These are phyloP conservation scores for Chrysanthemum makinoi DNA, from an alignment of 129 eudicot genomes.

Conservation along the genomic window DNA sequence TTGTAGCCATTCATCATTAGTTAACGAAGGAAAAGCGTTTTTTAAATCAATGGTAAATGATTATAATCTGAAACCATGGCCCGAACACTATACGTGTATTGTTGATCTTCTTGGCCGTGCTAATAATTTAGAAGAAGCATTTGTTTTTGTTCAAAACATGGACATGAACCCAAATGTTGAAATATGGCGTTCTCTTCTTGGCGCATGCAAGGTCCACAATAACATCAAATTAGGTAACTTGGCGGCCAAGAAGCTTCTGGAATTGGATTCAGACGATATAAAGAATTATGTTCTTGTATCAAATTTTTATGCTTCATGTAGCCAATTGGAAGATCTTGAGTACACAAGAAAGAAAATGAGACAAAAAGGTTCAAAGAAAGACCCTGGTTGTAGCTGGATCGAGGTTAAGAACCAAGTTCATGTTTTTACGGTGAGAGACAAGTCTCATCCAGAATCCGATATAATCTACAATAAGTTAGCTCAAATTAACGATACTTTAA, in stretches of 20 bases:
- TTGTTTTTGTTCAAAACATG: slow-evolving; percentile 54
- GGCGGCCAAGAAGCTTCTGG: slow-evolving; percentile 67
- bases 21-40: slow-evolving; percentile 57
- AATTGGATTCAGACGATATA: slow-evolving; percentile 56
- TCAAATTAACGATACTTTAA: slow-evolving; percentile 46
- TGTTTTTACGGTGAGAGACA: slow-evolving; percentile 61
- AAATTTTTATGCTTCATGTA: slow-evolving; percentile 56
- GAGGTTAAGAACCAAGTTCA: slow-evolving; percentile 61
- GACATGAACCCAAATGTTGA: slow-evolving; percentile 55
- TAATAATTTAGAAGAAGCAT: slow-evolving; percentile 66
- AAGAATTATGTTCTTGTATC: slow-evolving; percentile 77
- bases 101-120: slow-evolving; percentile 90
- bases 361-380: slow-evolving; percentile 64
- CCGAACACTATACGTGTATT: slow-evolving; percentile 80
- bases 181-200: slow-evolving; percentile 79
- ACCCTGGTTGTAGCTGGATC: slow-evolving; percentile 96
- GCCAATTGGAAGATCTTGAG: slow-evolving; percentile 73
- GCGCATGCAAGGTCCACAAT: slow-evolving; percentile 65
- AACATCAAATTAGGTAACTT: slow-evolving; percentile 55
- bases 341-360: slow-evolving; percentile 64
- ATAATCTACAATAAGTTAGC: slow-evolving; percentile 50
- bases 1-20: slow-evolving; percentile 76
- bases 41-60: slow-evolving; percentile 46
- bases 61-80: slow-evolving; percentile 71
- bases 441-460: slow-evolving; percentile 60